Conservation (phyloP, 2,329 filamentous ascomycete genomes). For the Hypoxylon sp. region DNA sequence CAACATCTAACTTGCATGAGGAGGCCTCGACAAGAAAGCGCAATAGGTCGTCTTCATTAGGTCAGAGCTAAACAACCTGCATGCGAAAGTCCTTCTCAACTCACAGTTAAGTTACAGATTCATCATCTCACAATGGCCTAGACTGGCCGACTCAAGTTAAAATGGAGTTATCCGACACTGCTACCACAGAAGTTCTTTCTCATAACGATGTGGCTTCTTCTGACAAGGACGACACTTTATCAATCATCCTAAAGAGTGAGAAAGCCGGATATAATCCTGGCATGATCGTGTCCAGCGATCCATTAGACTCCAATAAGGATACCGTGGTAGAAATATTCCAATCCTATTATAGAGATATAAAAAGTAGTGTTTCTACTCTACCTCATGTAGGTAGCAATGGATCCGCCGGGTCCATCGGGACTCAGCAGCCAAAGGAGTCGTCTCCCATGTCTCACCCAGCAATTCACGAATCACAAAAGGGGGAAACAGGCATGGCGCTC, state of each 20-base stretch:
- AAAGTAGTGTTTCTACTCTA: not conserved
- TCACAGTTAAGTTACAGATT: not conserved
- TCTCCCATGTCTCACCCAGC: not conserved
- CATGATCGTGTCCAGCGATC: slow-evolving; percentile 48
- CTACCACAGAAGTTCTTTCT: slow-evolving; percentile 46
- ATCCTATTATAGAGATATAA: slow-evolving; percentile 2
- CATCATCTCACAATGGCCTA: not conserved
- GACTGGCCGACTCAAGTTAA: not conserved
- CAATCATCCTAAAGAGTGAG: slow-evolving; percentile 45
- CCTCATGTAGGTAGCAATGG: not conserved
- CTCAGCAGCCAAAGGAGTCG: not conserved
- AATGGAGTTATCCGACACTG: not conserved
- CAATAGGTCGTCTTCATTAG: not conserved
- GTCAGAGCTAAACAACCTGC: not conserved
- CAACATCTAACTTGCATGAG: not conserved
- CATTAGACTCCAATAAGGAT: slow-evolving; percentile 41
- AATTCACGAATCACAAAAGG: not conserved
- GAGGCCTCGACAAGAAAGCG: not conserved
- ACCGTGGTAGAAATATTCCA: slow-evolving; percentile 38
- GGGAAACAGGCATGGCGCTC: slow-evolving; percentile 11
- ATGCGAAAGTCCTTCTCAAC: not conserved
- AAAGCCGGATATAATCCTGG: slow-evolving; percentile 12
- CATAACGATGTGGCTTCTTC: slow-evolving; percentile 29
- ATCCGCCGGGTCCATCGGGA: not conserved
- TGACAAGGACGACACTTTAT: slow-evolving; percentile 58